Evolutionary conservation across 495 filamentous ascomycete species (phyloP).

Genomic region (Aspergillus nidulans): DNA sequence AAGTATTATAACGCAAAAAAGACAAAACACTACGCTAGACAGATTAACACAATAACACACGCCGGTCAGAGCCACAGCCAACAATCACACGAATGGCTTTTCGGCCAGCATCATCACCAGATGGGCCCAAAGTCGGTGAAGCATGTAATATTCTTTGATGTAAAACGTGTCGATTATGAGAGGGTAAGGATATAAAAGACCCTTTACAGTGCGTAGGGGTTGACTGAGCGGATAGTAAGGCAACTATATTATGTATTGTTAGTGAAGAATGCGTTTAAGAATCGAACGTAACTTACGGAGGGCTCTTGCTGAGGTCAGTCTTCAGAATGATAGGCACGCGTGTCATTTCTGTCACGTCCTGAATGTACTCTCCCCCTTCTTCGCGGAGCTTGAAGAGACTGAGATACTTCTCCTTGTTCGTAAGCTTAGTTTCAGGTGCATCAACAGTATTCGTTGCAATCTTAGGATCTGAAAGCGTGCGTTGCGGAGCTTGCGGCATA

Average conservation of each 20-base stretch:
- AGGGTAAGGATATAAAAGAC: conserved; percentile 13
- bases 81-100: conserved; percentile 28
- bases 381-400: conserved; percentile 86
- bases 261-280: conserved; percentile 14
- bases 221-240: conserved; percentile 94
- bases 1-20: conserved; percentile 18
- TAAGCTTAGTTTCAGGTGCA: conserved; percentile 70
- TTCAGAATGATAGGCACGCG: conserved; percentile 94
- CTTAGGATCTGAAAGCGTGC: conserved; percentile 88
- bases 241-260: conserved; percentile 53
- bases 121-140: conserved; percentile 8
- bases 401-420: conserved; percentile 94
- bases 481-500: conserved; percentile 68
- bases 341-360: conserved; percentile 97
- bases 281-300: conserved; percentile 69
- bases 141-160: conserved; percentile 12
- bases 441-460: conserved; percentile 68
- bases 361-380: conserved; percentile 91
- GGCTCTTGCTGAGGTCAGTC: conserved; percentile 97
- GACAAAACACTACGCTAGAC: conserved; percentile 21
- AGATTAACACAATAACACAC: conserved; percentile 22
- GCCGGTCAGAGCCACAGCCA: background rate
- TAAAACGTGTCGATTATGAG: conserved; percentile 20
- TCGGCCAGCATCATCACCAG: conserved; percentile 22
- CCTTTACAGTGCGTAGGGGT: conserved; percentile 83